A percentile compares a stretch with the other conserved stretches of the same genome.
Conservation (phyloP, 2,329 filamentous ascomycete genomes). For the Fusarium aywerte region DNA sequence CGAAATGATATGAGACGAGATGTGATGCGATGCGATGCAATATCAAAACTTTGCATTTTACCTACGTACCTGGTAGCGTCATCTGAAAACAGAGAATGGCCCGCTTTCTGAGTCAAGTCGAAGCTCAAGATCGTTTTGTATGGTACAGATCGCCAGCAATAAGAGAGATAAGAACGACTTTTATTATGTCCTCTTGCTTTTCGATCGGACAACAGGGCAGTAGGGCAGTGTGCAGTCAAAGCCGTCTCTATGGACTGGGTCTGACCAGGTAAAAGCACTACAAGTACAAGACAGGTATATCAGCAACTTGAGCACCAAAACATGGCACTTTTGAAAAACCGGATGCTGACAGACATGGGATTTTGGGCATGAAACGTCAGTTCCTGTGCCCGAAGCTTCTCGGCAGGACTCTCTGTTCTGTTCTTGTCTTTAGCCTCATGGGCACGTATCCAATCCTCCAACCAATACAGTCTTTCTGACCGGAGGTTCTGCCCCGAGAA, state of each 20-base stretch:
- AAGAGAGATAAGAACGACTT: constrained; percentile 16
- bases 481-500: constrained; percentile 35
- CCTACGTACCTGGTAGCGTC: constrained; percentile 11
- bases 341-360: constrained; percentile 34
- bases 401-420: constrained; percentile 21
- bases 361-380: constrained; percentile 27
- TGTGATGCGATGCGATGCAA: neutral
- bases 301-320: constrained; percentile 14
- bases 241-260: neutral
- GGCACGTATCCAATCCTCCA: neutral
- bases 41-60: constrained; percentile 12
- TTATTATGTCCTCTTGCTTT: constrained; percentile 21
- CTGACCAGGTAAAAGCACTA: neutral
- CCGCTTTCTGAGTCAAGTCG: constrained; percentile 29
- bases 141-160: neutral
- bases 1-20: neutral
- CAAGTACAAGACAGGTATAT: neutral
- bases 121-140: neutral
- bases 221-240: constrained; percentile 6
- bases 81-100: constrained; percentile 4
- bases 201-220: constrained; percentile 26
- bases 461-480: neutral
- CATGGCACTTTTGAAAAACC: constrained; percentile 41
- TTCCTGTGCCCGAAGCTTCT: constrained; percentile 17
- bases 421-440: constrained; percentile 12